Conservation (phyloP, 2,329 filamentous ascomycete species). For the Penicillium sp. region DNA sequence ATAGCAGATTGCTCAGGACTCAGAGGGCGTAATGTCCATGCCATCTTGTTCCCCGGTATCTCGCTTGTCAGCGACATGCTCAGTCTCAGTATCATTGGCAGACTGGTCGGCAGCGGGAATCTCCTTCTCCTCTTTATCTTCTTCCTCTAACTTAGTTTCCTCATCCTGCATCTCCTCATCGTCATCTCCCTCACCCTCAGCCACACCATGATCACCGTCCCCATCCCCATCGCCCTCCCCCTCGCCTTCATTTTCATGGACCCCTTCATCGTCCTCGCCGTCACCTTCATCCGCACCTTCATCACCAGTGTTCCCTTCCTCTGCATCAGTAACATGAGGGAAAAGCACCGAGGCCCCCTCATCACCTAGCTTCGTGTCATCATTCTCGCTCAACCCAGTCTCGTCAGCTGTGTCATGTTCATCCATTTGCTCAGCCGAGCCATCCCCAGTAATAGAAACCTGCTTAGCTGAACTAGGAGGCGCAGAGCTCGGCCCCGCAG, state of each 20-base stretch:
- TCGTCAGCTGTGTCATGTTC: constrained; percentile 65
- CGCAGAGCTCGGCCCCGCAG: constrained; percentile 48
- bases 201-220: constrained; percentile 16
- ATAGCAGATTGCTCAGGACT: background rate
- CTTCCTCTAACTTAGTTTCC: constrained; percentile 9
- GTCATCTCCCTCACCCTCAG: constrained; percentile 11
- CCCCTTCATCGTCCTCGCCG: constrained; percentile 16
- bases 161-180: constrained; percentile 20
- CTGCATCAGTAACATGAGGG: constrained; percentile 18
- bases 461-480: constrained; percentile 11
- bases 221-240: constrained; percentile 11
- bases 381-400: constrained; percentile 65
- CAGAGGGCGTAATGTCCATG: constrained; percentile 15
- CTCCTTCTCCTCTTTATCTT: background rate
- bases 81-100: constrained; percentile 8
- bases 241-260: constrained; percentile 13
- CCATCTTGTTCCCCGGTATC: constrained; percentile 8
- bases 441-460: background rate
- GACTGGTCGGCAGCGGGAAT: background rate
- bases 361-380: constrained; percentile 33
- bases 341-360: constrained; percentile 17
- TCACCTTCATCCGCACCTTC: constrained; percentile 15
- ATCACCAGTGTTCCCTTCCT: constrained; percentile 21
- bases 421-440: background rate
- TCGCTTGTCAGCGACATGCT: constrained; percentile 4